Evolutionary conservation across 768 basidiomycete genomes (phyloP), one percentile per base, ranked within the genome.

Genomic region (Rhizopogon vinicolor): DNA sequence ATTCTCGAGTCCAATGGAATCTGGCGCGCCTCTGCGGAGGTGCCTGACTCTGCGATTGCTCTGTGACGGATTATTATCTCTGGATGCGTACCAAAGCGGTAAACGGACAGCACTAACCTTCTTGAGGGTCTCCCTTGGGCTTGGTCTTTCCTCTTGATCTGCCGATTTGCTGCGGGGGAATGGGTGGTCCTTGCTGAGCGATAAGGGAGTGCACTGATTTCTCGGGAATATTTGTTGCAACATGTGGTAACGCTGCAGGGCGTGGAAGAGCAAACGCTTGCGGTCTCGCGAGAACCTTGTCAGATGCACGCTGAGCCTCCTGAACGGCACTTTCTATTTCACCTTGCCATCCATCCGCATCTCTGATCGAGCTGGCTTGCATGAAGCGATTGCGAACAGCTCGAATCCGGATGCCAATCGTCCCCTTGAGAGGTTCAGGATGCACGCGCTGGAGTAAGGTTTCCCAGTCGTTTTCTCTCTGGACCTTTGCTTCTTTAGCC

Each of bases 1-100:
- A 92, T 49, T 95, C 91, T 41, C 79, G 71, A 53, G 82, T 91
- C 93, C 93, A 98, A 46, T 83, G 82, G 65, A 93, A 92, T 53
- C 86, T 78, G 46, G 84, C 80, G 16, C 89, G 79, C 51, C 87
- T 65, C 14, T 45, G 61, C n/a, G 49, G 63, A 22, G 48, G 63
- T 62, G 35, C 53, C 58, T 57, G 51, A 3, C 46, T 33, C 28
- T 46, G 41, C 22, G 14, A 31, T 22, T 65, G 51, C 58, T 51
- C 25, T 28, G 19, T 22, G 13, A 50, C 13, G 37, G 3, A 18
- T 5, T 19, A 44, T 51, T 29, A 18, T 44, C 18, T 31, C 39
- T 35, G 18, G 25, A 55, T 42, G 41, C 58, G 48, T 39, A 55
- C 55, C 46, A 40, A 19, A 46, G 40, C 10, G 5, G 14, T 28